Base-by-base conservation (phyloP, 371 early-diverging fungal genomes). In the Saksenaea oblongispora region DNA sequence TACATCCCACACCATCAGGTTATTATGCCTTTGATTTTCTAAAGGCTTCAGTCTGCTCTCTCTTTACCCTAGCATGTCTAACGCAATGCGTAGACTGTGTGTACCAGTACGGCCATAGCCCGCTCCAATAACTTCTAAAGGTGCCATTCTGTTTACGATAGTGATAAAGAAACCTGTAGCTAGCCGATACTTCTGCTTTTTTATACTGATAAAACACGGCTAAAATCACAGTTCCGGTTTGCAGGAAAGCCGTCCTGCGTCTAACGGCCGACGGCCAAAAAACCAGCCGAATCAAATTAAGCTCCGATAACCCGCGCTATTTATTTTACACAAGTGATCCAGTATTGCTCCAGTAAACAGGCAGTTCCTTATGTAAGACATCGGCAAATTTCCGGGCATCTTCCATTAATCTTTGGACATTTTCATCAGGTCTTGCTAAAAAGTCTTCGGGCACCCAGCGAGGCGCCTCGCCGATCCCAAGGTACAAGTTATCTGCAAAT, bases 391-490 rank as follows among this genome's bases (percentile, higher is more conserved):
- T 41, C 18, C 74, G 71, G 0, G 75, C 73, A 18, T 56, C 61
- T 11, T 65, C 24, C 59, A 74, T 65, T 5, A 78, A 39, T 0
- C 57, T 59, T 0, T 41, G n/a, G 15, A 58, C 63, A 58, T 73
- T 69, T 34, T 81, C 82, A 37, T 63, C 67, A 0, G 60, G 41
- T 0, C 58, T 62, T 0, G 63, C 61, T 26, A 79, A 55, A 54
- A 82, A 82, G 41, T 79, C 72, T 5, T 56, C 31, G 7, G 64
- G 14, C 0, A 70, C 72, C 82, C 82, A 82, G 3, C 26, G n/a
- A 0, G 82, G 82, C 0, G 79, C 74, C 44, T 79, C 76, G 10
- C 82, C 82, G 36, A 79, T 69, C 5, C 60, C 53, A 15, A 82
- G 56, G 8, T 54, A 54, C 15, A 79, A 47, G 18, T 82, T 82